Evolutionary conservation across 1,284 basidiomycete genomes (phyloP).

Genomic region (Tremellales sp.): DNA sequence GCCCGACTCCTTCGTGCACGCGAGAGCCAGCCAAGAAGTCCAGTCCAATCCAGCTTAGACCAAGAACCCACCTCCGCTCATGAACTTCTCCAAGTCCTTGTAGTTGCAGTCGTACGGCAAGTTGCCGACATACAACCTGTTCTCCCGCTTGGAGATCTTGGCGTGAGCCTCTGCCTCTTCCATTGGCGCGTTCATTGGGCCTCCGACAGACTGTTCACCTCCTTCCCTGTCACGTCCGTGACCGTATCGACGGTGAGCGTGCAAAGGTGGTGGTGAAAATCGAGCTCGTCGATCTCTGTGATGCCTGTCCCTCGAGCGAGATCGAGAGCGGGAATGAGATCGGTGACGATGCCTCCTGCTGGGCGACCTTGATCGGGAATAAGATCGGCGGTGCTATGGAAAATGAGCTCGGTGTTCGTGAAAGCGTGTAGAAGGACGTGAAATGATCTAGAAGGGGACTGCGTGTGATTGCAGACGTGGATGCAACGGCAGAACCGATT

Average conservation of each 20-base stretch:
- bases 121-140: slow-evolving; percentile 97
- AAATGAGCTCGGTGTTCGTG: too few relatives aligned
- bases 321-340: slow-evolving; percentile 26
- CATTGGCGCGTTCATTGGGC: slow-evolving; percentile 83
- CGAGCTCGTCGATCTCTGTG: slow-evolving; percentile 14
- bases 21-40: slow-evolving; percentile 2
- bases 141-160: slow-evolving; percentile 92
- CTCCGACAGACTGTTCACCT: slow-evolving; percentile 62
- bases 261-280: neutral
- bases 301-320: slow-evolving; percentile 25
- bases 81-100: slow-evolving; percentile 95
- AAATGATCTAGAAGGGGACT: too few relatives aligned
- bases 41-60: slow-evolving; percentile 44
- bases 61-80: slow-evolving; percentile 98
- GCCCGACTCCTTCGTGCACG: slow-evolving; percentile 4
- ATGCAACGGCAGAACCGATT: too few relatives aligned
- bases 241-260: slow-evolving; percentile 1
- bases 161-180: slow-evolving; percentile 85
- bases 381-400: too few relatives aligned
- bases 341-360: slow-evolving; percentile 15
- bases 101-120: slow-evolving; percentile 96
- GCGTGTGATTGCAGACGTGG: too few relatives aligned
- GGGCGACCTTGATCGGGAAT: slow-evolving; percentile 8
- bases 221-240: slow-evolving; percentile 11
- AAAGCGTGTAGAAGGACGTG: too few relatives aligned